These are phyloP conservation scores for Aspergillus olivimuriae DNA, from an alignment of 495 filamentous ascomycete genomes.

Conservation along the genomic window DNA sequence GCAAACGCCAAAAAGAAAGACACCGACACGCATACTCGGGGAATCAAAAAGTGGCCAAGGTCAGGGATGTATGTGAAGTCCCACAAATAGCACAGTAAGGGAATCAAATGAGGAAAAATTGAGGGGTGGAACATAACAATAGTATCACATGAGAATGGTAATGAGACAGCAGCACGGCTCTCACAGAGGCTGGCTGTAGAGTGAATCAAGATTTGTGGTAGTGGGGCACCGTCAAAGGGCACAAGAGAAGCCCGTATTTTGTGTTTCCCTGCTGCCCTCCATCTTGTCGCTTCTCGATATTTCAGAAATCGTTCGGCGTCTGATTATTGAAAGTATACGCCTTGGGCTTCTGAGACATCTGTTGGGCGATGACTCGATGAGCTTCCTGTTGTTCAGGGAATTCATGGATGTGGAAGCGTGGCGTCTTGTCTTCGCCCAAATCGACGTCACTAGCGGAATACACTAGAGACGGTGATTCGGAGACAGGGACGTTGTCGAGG, in stretches of 20 bases:
- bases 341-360: slow-evolving; percentile 36
- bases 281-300: no score
- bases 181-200: no score
- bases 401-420: slow-evolving; percentile 40
- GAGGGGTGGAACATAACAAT: no score
- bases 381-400: slow-evolving; percentile 39
- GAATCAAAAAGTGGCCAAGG: slow-evolving; percentile 9
- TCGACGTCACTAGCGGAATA: slow-evolving; percentile 33
- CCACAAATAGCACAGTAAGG: slow-evolving; percentile 8
- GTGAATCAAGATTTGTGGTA: no score
- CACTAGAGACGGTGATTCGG: slow-evolving; percentile 31
- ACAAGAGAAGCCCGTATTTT: neutral
- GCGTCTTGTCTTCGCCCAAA: slow-evolving; percentile 27
- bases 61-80: slow-evolving; percentile 2
- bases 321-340: slow-evolving; percentile 41
- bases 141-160: slow-evolving; percentile 2
- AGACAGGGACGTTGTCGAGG: slow-evolving; percentile 20
- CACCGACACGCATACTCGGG: slow-evolving; percentile 13
- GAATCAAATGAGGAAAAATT: slow-evolving; percentile 14
- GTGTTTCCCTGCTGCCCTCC: no score
- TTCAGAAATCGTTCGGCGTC: slow-evolving; percentile 32
- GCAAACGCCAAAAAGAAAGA: slow-evolving; percentile 10
- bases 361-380: slow-evolving; percentile 31
- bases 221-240: no score
- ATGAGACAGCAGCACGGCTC: no score